phyloP scores from a whole-genome alignment of 2,329 filamentous ascomycete genomes.

The Colletotrichum tropicicola region DNA sequence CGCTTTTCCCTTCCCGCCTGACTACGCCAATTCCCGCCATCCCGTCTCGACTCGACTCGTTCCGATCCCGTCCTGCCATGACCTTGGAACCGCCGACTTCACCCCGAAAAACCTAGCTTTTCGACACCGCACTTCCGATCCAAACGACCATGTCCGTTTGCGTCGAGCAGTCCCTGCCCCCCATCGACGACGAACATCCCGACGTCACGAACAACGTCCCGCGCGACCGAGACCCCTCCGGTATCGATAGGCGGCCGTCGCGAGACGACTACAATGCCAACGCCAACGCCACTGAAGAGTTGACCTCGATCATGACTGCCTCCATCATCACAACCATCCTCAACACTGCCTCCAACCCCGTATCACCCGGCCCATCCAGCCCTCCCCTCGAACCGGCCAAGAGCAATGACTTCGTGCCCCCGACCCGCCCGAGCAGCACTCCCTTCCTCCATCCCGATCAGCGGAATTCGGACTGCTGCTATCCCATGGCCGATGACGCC shows the following conservation, averaged over 20 bases:
- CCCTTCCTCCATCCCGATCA: conserved; percentile 66
- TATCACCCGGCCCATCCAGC: conserved; percentile 62
- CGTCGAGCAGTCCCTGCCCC: conserved; percentile 21
- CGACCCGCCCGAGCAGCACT: conserved; percentile 66
- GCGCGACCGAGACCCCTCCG: conserved; percentile 19
- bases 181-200: conserved; percentile 25
- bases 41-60: not conserved
- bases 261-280: conserved; percentile 30
- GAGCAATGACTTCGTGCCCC: conserved; percentile 56
- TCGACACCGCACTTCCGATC: not conserved
- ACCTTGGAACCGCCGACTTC: conserved; percentile 13
- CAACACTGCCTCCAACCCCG: conserved; percentile 60
- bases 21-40: conserved; percentile 20
- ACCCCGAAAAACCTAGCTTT: conserved; percentile 18
- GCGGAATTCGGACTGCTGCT: conserved; percentile 50
- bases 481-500: conserved; percentile 39
- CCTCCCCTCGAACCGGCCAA: conserved; percentile 59
- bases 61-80: conserved; percentile 19
- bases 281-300: conserved; percentile 37
- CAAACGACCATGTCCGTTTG: conserved; percentile 29
- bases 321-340: conserved; percentile 46
- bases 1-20: conserved; percentile 12
- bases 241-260: conserved; percentile 27
- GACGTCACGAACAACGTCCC: conserved; percentile 22
- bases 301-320: conserved; percentile 46